Base-by-base conservation (phyloP, 148 eudicot species). In the Rhododendron ovatum region DNA sequence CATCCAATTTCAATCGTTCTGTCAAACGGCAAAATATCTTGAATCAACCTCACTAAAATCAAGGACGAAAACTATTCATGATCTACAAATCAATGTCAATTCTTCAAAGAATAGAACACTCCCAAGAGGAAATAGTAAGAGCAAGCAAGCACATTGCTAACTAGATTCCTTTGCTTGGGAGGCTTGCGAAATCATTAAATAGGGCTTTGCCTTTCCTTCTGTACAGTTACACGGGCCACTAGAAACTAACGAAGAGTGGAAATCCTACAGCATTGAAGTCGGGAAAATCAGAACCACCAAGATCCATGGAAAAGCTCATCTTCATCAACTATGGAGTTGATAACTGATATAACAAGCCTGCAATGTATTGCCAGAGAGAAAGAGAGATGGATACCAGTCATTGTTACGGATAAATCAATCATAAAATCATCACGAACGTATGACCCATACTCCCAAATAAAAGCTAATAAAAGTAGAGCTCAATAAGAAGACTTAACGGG, bases 311-410 rank as follows among this genome's bases (percentile, higher is more conserved):
- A 77, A 73, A 76, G 92, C 81, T 91, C 98, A 74, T 93, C 98
- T 86, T 95, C 96, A 84, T 90, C 95, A 41, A 90, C 90, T 84
- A 94, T 85, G 51, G 93, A 87, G 67, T 92, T 89, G 86, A 90
- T 85, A 30, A 93, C 86, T 59, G 96, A 84, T 71, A 96, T 85
- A 76, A 94, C 96, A 89, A 96, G 89, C 95, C 98, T 96, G 98
- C 91, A 89, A 33, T 77, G 22, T 33, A 61, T 71, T 47, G 4
- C 37, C 20, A 81, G 4, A 37, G 24, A 33, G 11, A 17, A 1
- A 17, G 22, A 55, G 55, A 51, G 83, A 80, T 50, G 26, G 73
- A 11, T 65, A n/a, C 71, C 13, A 65, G 71, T n/a, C 71, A 65
- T 1, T 65, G 1, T 65, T 65, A 26, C 0, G 13, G 3, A 65